Percentiles rank a stretch among this genome's conserved stretches.
These are phyloP conservation scores for Ochromonas danica DNA, from an alignment of 108 stramenopile genomes.

Conservation along the genomic window DNA sequence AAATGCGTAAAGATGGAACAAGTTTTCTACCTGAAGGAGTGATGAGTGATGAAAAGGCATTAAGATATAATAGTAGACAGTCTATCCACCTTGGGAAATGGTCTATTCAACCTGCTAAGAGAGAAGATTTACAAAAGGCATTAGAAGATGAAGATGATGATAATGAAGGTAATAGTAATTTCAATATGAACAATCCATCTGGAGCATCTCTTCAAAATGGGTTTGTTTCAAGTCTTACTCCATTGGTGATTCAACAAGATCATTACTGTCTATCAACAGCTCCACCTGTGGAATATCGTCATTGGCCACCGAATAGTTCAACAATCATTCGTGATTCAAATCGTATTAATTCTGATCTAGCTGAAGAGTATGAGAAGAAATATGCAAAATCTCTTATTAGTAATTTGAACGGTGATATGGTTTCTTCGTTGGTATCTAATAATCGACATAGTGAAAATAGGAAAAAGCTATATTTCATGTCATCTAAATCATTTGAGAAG, in stretches of 20 bases:
- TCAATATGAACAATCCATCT: neutral
- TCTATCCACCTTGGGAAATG: slow-evolving; percentile 1
- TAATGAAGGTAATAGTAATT: neutral
- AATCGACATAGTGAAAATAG: too few species aligned
- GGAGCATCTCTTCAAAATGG: too few species aligned
- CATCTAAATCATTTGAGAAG: too few species aligned
- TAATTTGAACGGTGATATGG: too few species aligned
- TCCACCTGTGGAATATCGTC: neutral
- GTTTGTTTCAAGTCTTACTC: neutral
- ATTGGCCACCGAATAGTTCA: neutral
- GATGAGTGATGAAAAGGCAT: neutral
- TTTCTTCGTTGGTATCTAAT: too few species aligned
- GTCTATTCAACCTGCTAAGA: neutral
- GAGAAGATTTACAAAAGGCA: neutral
- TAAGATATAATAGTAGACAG: neutral
- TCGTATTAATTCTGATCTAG: too few species aligned
- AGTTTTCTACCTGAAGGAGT: neutral
- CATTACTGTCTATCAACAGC: neutral
- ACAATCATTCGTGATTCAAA: too few species aligned
- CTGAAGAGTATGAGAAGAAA: too few species aligned
- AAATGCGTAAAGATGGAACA: neutral
- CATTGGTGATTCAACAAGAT: slow-evolving; percentile 11
- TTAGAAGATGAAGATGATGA: neutral
- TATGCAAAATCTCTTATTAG: too few species aligned
- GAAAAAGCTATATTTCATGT: too few species aligned